Evolutionary conservation across 2,329 filamentous ascomycete genomes (phyloP).

Genomic region (Ambrosiella cleistominuta): DNA sequence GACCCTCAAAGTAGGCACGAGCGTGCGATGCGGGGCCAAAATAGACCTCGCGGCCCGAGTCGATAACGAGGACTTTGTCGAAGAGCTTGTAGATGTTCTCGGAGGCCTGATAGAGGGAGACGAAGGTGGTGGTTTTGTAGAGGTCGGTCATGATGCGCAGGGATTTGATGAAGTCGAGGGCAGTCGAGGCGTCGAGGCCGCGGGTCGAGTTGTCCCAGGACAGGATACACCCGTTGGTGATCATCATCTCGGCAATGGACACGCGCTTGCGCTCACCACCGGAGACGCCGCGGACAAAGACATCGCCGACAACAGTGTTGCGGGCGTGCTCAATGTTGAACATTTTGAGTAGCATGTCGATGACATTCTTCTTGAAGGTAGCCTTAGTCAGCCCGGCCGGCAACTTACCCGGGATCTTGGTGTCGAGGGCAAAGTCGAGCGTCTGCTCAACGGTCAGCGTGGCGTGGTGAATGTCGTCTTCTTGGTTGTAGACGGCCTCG

Average conservation of each 20-base stretch:
- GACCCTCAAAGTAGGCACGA: slow-evolving; percentile 54
- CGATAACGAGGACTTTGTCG: slow-evolving; percentile 71
- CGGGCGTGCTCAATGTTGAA: slow-evolving; percentile 85
- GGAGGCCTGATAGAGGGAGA: slow-evolving; percentile 71
- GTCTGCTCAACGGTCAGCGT: slow-evolving; percentile 81
- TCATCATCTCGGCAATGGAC: slow-evolving; percentile 68
- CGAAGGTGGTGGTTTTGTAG: slow-evolving; percentile 68
- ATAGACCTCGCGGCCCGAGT: slow-evolving; percentile 57
- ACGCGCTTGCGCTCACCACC: slow-evolving; percentile 68
- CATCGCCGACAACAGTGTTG: slow-evolving; percentile 70
- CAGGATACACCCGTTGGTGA: slow-evolving; percentile 52
- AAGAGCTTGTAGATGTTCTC: slow-evolving; percentile 66
- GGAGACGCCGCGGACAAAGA: slow-evolving; percentile 62
- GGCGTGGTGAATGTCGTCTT: slow-evolving; percentile 72
- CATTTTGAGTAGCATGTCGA: slow-evolving; percentile 65
- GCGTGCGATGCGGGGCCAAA: slow-evolving; percentile 54
- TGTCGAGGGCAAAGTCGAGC: slow-evolving; percentile 66
- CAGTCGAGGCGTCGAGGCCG: slow-evolving; percentile 50
- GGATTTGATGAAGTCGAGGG: slow-evolving; percentile 49
- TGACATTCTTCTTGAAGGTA: slow-evolving; percentile 61
- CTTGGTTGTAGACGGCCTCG: slow-evolving; percentile 71
- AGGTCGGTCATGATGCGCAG: slow-evolving; percentile 68
- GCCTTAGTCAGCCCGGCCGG: slow-evolving; percentile 53
- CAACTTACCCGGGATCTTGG: slow-evolving; percentile 67
- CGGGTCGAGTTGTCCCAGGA: slow-evolving; percentile 63